phyloP scores from a whole-genome alignment of 2,329 filamentous ascomycete genomes.

The Sporothrix brasiliensis region DNA sequence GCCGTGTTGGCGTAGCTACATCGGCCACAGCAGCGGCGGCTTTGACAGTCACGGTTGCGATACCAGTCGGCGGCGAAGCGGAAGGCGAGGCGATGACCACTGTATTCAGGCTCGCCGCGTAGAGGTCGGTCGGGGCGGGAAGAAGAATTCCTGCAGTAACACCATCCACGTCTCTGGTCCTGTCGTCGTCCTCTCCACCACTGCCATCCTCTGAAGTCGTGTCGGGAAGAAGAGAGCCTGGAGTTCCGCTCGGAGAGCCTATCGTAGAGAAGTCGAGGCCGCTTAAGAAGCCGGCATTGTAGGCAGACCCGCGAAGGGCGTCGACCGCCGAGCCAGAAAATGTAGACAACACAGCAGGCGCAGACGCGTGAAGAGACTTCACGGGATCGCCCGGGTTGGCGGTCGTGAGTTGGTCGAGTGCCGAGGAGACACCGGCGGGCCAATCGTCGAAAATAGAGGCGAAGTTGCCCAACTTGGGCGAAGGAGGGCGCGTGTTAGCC shows the following conservation, averaged over 20 bases:
- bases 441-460: constrained; percentile 20
- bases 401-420: neutral
- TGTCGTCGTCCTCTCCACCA: neutral
- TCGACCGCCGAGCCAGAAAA: neutral
- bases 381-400: constrained; percentile 11
- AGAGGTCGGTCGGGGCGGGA: neutral
- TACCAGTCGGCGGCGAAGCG: constrained; percentile 22
- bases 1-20: neutral
- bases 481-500: constrained; percentile 15
- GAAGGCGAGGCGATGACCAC: constrained; percentile 29
- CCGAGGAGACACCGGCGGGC: constrained; percentile 8
- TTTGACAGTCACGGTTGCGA: neutral
- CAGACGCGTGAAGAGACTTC: neutral
- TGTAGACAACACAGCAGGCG: neutral
- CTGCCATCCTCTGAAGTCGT: constrained; percentile 24
- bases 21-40: neutral
- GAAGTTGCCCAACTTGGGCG: constrained; percentile 35
- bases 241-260: constrained; percentile 5
- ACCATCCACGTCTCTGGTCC: neutral
- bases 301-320: neutral
- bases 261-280: constrained; percentile 30
- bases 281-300: constrained; percentile 28
- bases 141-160: neutral
- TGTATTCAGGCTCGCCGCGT: neutral
- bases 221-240: constrained; percentile 22